phyloP scores from a whole-genome alignment of 2,329 filamentous ascomycete species.

The Fusarium xylarioides region DNA sequence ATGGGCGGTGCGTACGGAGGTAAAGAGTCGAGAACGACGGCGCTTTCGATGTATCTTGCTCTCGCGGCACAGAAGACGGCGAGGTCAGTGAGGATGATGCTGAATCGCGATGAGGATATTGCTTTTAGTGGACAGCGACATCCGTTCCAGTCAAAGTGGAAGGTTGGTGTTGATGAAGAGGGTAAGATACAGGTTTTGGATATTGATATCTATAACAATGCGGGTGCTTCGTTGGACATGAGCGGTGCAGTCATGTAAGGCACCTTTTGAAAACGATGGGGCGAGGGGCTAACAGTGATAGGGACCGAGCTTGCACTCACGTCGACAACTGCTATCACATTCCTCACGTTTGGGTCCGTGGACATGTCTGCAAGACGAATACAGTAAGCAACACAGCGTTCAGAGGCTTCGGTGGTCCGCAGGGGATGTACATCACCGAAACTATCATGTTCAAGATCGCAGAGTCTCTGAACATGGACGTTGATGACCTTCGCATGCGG shows the following conservation, averaged over 20 bases:
- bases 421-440: background rate
- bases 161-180: background rate
- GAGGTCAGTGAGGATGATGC: background rate
- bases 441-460: background rate
- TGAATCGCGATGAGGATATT: conserved; percentile 1
- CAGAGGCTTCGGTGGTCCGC: background rate
- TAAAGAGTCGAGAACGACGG: background rate
- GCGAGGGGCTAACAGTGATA: background rate
- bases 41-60: background rate
- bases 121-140: background rate
- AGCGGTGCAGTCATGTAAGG: background rate
- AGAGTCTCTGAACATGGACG: background rate
- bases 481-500: background rate
- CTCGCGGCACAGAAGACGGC: background rate
- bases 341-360: background rate
- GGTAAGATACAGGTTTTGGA: background rate
- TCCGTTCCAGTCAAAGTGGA: background rate
- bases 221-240: background rate
- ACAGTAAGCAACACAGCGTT: background rate
- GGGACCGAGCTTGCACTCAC: background rate
- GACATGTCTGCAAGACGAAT: background rate
- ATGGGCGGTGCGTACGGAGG: background rate
- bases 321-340: background rate
- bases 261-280: accelerated
- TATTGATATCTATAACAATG: background rate